phyloP scores from a whole-genome alignment of 306 rosid genomes.

The Pyrus bretschneideri region DNA sequence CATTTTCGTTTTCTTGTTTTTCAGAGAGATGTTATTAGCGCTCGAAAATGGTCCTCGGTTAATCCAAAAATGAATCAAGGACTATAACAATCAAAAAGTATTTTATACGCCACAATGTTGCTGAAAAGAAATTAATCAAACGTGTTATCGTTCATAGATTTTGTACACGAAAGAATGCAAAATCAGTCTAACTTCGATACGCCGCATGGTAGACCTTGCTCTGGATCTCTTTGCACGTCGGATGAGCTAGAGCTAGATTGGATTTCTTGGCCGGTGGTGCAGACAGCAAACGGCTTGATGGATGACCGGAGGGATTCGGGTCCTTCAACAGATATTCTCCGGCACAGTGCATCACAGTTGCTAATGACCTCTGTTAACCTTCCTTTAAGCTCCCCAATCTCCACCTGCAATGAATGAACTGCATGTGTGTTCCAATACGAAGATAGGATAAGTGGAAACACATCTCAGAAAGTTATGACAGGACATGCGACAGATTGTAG shows the following conservation, averaged over 20 bases:
- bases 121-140: conserved; percentile 9
- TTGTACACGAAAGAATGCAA: conserved; percentile 5
- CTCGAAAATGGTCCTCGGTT: too few relatives aligned
- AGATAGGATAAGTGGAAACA: conserved; percentile 9
- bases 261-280: conserved; percentile 17
- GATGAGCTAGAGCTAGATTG: conserved; percentile 22
- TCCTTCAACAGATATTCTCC: conserved; percentile 61
- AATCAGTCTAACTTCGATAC: conserved; percentile 44
- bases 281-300: conserved; percentile 44
- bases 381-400: conserved; percentile 90
- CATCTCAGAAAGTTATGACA: not conserved
- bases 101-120: conserved; percentile 8
- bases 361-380: conserved; percentile 87
- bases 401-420: conserved; percentile 85
- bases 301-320: conserved; percentile 72
- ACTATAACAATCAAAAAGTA: too few relatives aligned
- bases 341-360: conserved; percentile 80
- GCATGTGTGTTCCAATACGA: conserved; percentile 16
- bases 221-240: conserved; percentile 18
- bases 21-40: too few relatives aligned
- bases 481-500: not conserved
- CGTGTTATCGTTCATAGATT: conserved; percentile 8
- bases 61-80: too few relatives aligned
- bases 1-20: not conserved
- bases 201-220: conserved; percentile 25